Evolutionary conservation across 192 early-diverging fungal genomes (phyloP), one percentile per base, ranked within the genome.

Genomic region (Entophlyctis helioformis): DNA sequence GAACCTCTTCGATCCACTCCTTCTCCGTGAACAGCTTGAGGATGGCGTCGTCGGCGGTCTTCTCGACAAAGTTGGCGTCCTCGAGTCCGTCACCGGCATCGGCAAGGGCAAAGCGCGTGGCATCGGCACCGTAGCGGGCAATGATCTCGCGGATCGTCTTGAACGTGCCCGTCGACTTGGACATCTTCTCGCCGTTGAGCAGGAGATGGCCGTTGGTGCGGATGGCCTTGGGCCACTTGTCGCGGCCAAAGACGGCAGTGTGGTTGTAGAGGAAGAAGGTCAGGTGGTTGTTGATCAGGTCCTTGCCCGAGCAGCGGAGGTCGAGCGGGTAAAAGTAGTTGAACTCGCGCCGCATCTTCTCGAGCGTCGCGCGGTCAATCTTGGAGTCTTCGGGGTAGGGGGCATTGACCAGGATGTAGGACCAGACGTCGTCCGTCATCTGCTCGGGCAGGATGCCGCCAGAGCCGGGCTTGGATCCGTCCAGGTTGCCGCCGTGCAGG

Each of bases 271-370:
- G 63, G 60, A 81, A 86, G 67, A 99, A 99, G 11, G 91, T 88
- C 66, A 99, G 69, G 54, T 99, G 96, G 82, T 99, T 99, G 53
- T 80, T 79, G 50, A 97, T 81, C 60, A 99, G 69, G 63, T 99
- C 96, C 76, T 95, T 97, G 49, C 91, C 96, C 1, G 91, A 90
- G 43, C 71, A 80, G 43, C 96, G 85, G n/a, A 97, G 64, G 60
- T 99, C 96, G 26, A 99, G 51, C 12, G 96, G 96, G 52, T 99
- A 99, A 60, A 91, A 99, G 71, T 96, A 99, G 53, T 87, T 69
- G 56, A 86, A 99, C 66, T 94, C 92, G 39, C 85, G 84, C 39
- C 76, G 77, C 55, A 97, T 69, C 51, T 64, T 64, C 19, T 82
- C 82, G 27, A 99, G 66, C n/a, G 69, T 78, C 10, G 69, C 72